These are phyloP conservation scores for Hortiboletus rubellus DNA, from an alignment of 1,284 basidiomycete genomes.

Conservation along the genomic window DNA sequence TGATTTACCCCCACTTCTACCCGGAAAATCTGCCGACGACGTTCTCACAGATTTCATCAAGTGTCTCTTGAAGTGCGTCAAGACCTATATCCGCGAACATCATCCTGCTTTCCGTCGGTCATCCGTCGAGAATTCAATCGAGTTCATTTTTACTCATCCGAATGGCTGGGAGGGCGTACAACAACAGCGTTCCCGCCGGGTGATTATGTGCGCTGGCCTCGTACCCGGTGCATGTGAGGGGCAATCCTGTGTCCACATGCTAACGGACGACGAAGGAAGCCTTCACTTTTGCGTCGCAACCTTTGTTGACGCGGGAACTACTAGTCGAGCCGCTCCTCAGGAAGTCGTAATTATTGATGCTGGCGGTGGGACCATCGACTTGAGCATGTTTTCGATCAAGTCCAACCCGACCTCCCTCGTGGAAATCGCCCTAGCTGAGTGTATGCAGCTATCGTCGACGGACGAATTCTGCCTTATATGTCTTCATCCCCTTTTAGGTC, in stretches of 20 bases:
- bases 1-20: conserved; percentile 27
- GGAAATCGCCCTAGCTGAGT: conserved; percentile 38
- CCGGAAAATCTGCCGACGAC: conserved; percentile 41
- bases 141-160: conserved; percentile 39
- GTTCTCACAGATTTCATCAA: conserved; percentile 50
- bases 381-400: conserved; percentile 44
- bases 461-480: not conserved
- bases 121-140: conserved; percentile 28
- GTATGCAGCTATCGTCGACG: conserved; percentile 26
- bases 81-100: conserved; percentile 45
- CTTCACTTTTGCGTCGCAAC: conserved; percentile 21
- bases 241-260: conserved; percentile 16
- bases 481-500: conserved; percentile 3
- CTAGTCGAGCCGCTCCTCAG: conserved; percentile 25
- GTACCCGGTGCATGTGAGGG: conserved; percentile 22
- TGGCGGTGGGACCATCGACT: conserved; percentile 36
- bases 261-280: conserved; percentile 26
- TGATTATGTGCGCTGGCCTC: conserved; percentile 33
- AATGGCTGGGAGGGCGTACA: conserved; percentile 42
- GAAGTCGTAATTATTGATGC: conserved; percentile 47
- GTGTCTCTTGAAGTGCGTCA: conserved; percentile 46
- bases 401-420: conserved; percentile 30
- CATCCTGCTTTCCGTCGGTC: conserved; percentile 35
- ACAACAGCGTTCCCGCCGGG: conserved; percentile 35
- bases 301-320: not conserved